Conservation (phyloP, 2,329 filamentous ascomycete genomes). For the Neofusicoccum sp. region DNA sequence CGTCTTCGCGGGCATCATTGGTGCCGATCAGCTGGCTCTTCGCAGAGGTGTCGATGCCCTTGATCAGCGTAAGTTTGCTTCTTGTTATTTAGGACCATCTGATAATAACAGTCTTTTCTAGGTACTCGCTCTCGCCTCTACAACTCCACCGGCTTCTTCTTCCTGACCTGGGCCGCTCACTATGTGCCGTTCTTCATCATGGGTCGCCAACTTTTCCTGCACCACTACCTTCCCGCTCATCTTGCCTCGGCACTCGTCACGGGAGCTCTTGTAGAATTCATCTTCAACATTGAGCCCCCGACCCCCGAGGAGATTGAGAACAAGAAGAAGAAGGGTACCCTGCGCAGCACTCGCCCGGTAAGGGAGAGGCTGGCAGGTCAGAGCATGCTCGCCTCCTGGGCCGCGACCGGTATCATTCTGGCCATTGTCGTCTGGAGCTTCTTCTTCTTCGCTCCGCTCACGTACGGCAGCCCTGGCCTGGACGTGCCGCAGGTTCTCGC, state of each 20-base stretch:
- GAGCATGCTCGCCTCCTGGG: slow-evolving; percentile 78
- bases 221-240: slow-evolving; percentile 96
- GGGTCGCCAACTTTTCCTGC: slow-evolving; percentile 96
- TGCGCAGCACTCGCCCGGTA: slow-evolving; percentile 61
- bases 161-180: slow-evolving; percentile 95
- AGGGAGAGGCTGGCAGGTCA: slow-evolving; percentile 79
- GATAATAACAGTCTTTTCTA: slow-evolving; percentile 41
- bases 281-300: slow-evolving; percentile 86
- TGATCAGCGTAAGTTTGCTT: slow-evolving; percentile 68
- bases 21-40: slow-evolving; percentile 89
- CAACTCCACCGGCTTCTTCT: slow-evolving; percentile 99
- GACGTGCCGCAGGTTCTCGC: slow-evolving; percentile 74
- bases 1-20: slow-evolving; percentile 88
- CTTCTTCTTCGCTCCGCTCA: slow-evolving; percentile 92
- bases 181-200: slow-evolving; percentile 98
- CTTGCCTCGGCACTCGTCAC: slow-evolving; percentile 88
- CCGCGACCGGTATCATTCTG: slow-evolving; percentile 72
- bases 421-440: slow-evolving; percentile 72
- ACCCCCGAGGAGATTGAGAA: slow-evolving; percentile 39
- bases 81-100: slow-evolving; percentile 25
- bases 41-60: slow-evolving; percentile 91
- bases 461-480: slow-evolving; percentile 91
- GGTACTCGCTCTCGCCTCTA: slow-evolving; percentile 92
- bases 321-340: slow-evolving; percentile 34
- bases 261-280: slow-evolving; percentile 89